These are phyloP conservation scores for Penicillium corylophilum DNA, from an alignment of 2,329 filamentous ascomycete species.

Conservation along the genomic window DNA sequence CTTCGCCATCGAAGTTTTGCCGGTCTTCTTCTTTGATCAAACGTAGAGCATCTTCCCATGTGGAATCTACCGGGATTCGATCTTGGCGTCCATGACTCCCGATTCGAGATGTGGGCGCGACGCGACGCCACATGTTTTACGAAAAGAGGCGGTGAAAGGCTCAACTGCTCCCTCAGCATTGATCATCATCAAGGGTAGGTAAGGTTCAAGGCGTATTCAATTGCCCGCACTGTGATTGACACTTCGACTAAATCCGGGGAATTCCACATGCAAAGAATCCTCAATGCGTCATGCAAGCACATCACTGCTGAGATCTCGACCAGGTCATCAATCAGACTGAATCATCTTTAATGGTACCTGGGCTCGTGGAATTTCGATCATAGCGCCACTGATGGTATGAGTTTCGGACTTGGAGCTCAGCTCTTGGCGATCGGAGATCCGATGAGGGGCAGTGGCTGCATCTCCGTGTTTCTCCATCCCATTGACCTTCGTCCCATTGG, in stretches of 20 bases:
- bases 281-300: neutral
- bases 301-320: neutral
- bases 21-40: slow-evolving; percentile 30
- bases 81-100: no score
- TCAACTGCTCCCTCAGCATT: no score
- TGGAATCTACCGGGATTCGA: no score
- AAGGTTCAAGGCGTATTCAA: no score
- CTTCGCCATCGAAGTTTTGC: slow-evolving; percentile 36
- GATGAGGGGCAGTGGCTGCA: slow-evolving; percentile 12
- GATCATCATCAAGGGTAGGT: no score
- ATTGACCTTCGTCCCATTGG: neutral
- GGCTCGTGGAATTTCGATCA: neutral
- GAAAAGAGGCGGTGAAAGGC: no score
- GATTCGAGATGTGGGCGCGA: no score
- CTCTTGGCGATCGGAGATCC: slow-evolving; percentile 13
- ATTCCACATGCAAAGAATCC: neutral
- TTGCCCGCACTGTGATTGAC: no score
- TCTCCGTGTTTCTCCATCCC: neutral
- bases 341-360: slow-evolving; percentile 7
- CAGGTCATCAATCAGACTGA: neutral
- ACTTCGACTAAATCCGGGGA: no score
- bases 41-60: slow-evolving; percentile 34
- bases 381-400: slow-evolving; percentile 4
- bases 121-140: no score
- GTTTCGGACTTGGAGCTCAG: slow-evolving; percentile 19